These are phyloP conservation scores for Chlorella sp. DNA, from an alignment of 139 green algal species.

Conservation along the genomic window DNA sequence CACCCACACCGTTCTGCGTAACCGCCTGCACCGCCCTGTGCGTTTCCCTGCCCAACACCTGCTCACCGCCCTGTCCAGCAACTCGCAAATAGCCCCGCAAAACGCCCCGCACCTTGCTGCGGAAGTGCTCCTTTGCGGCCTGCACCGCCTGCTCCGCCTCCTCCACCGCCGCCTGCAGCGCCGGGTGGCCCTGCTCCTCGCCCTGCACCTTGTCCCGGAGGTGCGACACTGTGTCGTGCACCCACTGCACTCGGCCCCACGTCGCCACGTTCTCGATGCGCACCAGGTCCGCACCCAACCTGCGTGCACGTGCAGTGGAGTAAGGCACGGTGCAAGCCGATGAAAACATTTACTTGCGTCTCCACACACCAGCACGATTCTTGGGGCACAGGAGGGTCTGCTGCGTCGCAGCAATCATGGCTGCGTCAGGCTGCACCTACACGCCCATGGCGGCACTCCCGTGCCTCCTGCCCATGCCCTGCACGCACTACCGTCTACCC, in stretches of 20 bases:
- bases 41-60: neutral
- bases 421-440: no score
- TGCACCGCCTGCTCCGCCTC: neutral
- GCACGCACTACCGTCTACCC: neutral
- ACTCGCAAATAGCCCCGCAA: no score
- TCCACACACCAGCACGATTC: neutral
- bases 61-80: neutral
- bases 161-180: neutral
- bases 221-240: neutral
- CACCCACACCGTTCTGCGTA: neutral
- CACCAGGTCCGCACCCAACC: neutral
- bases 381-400: neutral
- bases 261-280: neutral
- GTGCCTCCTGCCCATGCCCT: neutral
- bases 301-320: neutral
- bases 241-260: neutral
- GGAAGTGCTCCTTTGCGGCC: neutral
- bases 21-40: neutral
- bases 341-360: neutral
- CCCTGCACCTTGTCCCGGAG: neutral
- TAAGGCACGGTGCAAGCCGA: no score
- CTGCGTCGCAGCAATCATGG: neutral
- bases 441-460: neutral
- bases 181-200: neutral
- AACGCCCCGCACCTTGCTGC: neutral